Conservation (phyloP, 345 rosid species). For the Mangifera indica region DNA sequence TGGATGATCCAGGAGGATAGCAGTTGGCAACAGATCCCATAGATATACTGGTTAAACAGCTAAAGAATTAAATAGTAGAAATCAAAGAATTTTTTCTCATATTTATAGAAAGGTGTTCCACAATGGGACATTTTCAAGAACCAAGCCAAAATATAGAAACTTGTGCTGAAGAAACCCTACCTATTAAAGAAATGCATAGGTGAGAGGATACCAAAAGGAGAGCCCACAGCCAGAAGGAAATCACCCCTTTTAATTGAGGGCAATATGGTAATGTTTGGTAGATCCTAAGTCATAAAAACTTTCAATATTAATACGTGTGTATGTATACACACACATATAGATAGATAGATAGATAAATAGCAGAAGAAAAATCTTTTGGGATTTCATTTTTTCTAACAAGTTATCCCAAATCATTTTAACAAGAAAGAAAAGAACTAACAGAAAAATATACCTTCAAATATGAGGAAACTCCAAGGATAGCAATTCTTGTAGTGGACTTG, state of each 20-base stretch:
- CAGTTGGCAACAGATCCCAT: conserved; percentile 78
- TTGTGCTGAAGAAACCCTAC: conserved; percentile 36
- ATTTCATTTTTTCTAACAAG: background rate
- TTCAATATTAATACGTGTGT: conserved; percentile 11
- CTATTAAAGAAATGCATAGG: conserved; percentile 88
- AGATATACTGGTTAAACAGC: conserved; percentile 57
- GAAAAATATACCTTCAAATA: conserved; percentile 43
- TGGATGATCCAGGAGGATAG: conserved; percentile 62
- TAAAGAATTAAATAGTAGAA: conserved; percentile 18
- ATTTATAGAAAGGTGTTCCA: background rate
- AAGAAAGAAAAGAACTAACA: conserved; percentile 12
- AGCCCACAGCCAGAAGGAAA: conserved; percentile 72
- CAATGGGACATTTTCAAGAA: background rate
- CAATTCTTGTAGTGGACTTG: conserved; percentile 67
- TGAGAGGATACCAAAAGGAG: conserved; percentile 94
- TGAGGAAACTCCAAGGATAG: conserved; percentile 68
- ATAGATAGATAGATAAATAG: no score
- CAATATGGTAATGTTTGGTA: conserved; percentile 42
- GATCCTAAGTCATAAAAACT: conserved; percentile 46
- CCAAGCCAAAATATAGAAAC: conserved; percentile 10
- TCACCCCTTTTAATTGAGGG: conserved; percentile 56
- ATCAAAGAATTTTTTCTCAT: background rate
- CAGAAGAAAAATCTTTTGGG: background rate
- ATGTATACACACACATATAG: no score
- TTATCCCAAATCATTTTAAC: background rate